Conservation (phyloP, 179 eudicot genomes). For the Beta corolliflora region DNA sequence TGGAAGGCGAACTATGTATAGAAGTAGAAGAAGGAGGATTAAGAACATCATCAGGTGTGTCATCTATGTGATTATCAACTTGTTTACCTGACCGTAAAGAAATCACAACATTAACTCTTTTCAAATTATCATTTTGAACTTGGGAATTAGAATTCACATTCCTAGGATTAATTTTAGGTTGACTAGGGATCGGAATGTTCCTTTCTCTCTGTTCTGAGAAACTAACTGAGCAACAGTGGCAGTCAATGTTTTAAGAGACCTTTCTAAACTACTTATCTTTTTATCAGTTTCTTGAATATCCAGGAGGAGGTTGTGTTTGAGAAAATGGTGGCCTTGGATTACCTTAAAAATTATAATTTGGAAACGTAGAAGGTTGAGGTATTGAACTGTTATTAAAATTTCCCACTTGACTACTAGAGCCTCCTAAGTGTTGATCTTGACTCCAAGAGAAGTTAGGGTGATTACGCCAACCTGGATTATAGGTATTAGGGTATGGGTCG, state of each 20-base stretch:
- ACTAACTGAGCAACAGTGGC: not conserved
- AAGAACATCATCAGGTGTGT: not conserved
- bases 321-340: not conserved
- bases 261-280: not conserved
- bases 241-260: not conserved
- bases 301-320: not conserved
- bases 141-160: not conserved
- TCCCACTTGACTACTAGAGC: not conserved
- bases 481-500: not conserved
- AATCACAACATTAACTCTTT: not conserved
- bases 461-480: not conserved
- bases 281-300: not conserved
- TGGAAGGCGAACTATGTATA: not conserved
- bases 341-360: not conserved
- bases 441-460: constrained; percentile 12
- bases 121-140: not conserved
- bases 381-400: not conserved
- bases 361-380: not conserved
- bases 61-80: constrained; percentile 1
- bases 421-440: not conserved
- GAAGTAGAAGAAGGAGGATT: not conserved
- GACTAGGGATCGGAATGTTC: not conserved
- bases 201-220: not conserved
- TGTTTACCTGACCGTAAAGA: not conserved
- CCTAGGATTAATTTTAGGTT: not conserved